phyloP scores from a whole-genome alignment of 768 basidiomycete species.

The Suillus hirtellus region DNA sequence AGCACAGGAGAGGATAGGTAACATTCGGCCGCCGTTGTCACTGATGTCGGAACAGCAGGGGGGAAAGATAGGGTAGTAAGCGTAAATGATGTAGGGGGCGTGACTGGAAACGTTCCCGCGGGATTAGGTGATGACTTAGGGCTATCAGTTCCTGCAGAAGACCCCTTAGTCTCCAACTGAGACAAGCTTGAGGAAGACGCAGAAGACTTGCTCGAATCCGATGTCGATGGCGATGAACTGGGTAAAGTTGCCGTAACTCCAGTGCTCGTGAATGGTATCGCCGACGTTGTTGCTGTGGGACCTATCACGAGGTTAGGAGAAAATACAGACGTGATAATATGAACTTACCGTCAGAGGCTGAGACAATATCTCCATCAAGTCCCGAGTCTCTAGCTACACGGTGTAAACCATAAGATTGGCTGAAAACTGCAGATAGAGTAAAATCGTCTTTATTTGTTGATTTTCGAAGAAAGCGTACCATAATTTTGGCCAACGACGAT shows the following conservation, averaged over 20 bases:
- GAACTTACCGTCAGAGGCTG: neutral
- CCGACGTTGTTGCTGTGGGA: neutral
- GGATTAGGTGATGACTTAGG: neutral
- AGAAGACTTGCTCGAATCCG: neutral
- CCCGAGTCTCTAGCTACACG: neutral
- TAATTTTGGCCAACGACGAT: neutral
- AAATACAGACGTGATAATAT: neutral
- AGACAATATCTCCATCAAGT: neutral
- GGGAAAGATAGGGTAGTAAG: neutral
- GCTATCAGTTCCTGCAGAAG: too few species aligned
- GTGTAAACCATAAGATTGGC: neutral
- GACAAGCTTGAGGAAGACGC: neutral
- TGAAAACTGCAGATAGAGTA: neutral
- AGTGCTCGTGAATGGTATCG: neutral
- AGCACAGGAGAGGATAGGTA: neutral
- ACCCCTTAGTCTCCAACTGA: neutral
- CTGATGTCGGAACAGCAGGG: neutral
- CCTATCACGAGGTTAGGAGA: neutral
- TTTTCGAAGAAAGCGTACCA: conserved; percentile 1
- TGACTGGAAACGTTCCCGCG: neutral
- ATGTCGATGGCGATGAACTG: neutral
- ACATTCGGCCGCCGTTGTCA: neutral
- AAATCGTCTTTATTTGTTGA: neutral
- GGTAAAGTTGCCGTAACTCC: neutral
- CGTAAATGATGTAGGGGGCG: neutral